Evolutionary conservation across 148 eudicot species (phyloP).

Genomic region (Vaccinium myrtillus): DNA sequence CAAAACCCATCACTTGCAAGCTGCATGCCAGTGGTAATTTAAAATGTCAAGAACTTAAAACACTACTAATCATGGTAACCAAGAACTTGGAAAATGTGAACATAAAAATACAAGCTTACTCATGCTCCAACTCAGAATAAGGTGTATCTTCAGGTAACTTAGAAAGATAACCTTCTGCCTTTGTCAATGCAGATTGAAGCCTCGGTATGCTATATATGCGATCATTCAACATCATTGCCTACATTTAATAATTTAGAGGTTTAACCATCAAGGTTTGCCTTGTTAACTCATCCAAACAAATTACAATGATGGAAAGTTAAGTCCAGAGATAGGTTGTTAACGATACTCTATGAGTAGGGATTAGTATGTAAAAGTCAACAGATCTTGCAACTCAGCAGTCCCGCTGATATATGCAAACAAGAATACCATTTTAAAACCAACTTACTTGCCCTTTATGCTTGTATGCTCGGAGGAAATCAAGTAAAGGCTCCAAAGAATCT

Average conservation of each 20-base stretch:
- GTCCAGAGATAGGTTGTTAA: not conserved
- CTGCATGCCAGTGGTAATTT: slow-evolving; percentile 30
- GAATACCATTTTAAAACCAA: slow-evolving; percentile 3
- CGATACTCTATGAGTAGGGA: not conserved
- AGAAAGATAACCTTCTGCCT: slow-evolving; percentile 76
- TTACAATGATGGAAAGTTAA: not conserved
- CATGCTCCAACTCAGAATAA: slow-evolving; percentile 75
- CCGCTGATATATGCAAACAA: not conserved
- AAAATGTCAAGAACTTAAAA: not conserved
- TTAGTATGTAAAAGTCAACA: not conserved
- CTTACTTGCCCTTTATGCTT: slow-evolving; percentile 80
- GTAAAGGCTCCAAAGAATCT: slow-evolving; percentile 90
- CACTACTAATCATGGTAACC: not conserved
- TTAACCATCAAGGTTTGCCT: not conserved
- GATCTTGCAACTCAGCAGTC: not conserved
- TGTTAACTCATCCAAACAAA: not conserved
- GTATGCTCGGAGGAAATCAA: slow-evolving; percentile 86
- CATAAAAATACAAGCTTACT: slow-evolving; percentile 34
- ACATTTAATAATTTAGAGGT: slow-evolving; percentile 7
- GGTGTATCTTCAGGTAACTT: slow-evolving; percentile 74
- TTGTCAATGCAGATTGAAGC: slow-evolving; percentile 68
- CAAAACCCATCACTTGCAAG: slow-evolving; percentile 92
- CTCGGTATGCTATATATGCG: slow-evolving; percentile 64
- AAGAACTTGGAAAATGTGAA: not conserved
- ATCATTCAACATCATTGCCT: slow-evolving; percentile 92